Base-by-base conservation (phyloP, 345 rosid species). In the Salix caprea region DNA sequence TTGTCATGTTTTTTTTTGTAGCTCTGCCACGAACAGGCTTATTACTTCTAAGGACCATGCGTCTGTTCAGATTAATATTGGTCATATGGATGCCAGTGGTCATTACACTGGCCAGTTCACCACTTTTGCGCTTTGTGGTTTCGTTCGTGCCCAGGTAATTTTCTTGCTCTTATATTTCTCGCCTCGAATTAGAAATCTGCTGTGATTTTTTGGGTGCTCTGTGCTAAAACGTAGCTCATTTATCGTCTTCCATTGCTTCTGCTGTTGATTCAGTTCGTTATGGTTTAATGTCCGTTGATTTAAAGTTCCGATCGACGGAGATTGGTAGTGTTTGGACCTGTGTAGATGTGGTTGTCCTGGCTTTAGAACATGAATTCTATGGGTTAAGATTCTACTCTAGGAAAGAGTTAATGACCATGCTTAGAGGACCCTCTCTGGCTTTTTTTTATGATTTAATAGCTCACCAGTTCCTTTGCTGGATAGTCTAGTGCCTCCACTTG, bases 1-100 rank as follows among this genome's bases (percentile, higher is more conserved):
- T 69, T n/a, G 12, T 60, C 69, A 36, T 65, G 70, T 0, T 76
- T 11, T 23, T 64, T 23, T 64, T 69, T 88, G 78, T 78, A 90
- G 94, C 82, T 90, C 94, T 6, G 94, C 90, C 16, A 91, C 92
- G 1, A 90, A 89, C 79, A 86, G 97, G 84, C 85, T 91, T 66
- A 90, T 87, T 80, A 89, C 94, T 12, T 85, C 97, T 0, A 89
- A 90, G 84, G 94, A 90, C 79, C 94, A 87, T 26, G 94, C 96
- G 0, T 82, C 92, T 23, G 94, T 89, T 40, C 94, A 88, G 85
- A 82, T 91, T 73, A 90, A 91, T 81, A 14, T 90, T 24, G 92
- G 94, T 0, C 96, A 90, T 71, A 73, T 90, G 75, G 92, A 91
- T 80, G 90, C 83, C 36, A 83, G 76, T 67, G 96, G 93, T 40